Conservation (phyloP, 768 basidiomycete genomes). For the Psilocybe sp. region DNA sequence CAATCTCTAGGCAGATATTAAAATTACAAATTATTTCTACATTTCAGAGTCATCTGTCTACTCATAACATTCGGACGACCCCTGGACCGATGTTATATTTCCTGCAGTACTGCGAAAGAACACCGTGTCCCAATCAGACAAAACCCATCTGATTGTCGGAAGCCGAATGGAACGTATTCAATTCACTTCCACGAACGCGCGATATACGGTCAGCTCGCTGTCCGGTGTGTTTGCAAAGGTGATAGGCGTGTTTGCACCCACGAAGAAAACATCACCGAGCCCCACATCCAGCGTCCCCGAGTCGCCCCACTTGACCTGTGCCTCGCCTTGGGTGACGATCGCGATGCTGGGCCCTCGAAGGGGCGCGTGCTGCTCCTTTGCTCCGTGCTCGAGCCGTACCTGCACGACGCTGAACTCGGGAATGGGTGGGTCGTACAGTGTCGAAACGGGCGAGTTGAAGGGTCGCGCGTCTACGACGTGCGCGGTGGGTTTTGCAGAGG, state of each 20-base stretch:
- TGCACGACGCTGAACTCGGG: slow-evolving; percentile 89
- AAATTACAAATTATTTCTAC: too few species aligned
- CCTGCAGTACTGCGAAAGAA: too few species aligned
- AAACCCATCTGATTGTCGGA: too few species aligned
- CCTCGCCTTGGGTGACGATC: slow-evolving; percentile 61
- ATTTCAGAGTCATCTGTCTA: too few species aligned
- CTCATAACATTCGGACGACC: too few species aligned
- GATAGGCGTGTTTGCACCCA: slow-evolving; percentile 69
- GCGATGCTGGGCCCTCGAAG: slow-evolving; percentile 84
- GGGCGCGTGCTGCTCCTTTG: slow-evolving; percentile 51
- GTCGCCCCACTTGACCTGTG: slow-evolving; percentile 48
- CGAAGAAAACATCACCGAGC: slow-evolving; percentile 77
- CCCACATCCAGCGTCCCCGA: slow-evolving; percentile 36
- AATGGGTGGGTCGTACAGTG: slow-evolving; percentile 88
- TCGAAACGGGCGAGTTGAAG: slow-evolving; percentile 34
- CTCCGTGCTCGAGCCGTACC: slow-evolving; percentile 44
- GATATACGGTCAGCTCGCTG: slow-evolving; percentile 49
- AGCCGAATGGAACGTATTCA: background rate
- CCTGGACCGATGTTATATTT: too few species aligned
- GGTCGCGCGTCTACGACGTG: slow-evolving; percentile 66
- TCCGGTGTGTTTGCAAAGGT: slow-evolving; percentile 38
- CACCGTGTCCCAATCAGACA: too few species aligned
- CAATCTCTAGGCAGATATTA: too few species aligned
- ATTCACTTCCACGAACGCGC: slow-evolving; percentile 62
- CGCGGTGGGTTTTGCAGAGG: slow-evolving; percentile 58